phyloP scores from a whole-genome alignment of 2,329 filamentous ascomycete species.

The Penicillium hordei region DNA sequence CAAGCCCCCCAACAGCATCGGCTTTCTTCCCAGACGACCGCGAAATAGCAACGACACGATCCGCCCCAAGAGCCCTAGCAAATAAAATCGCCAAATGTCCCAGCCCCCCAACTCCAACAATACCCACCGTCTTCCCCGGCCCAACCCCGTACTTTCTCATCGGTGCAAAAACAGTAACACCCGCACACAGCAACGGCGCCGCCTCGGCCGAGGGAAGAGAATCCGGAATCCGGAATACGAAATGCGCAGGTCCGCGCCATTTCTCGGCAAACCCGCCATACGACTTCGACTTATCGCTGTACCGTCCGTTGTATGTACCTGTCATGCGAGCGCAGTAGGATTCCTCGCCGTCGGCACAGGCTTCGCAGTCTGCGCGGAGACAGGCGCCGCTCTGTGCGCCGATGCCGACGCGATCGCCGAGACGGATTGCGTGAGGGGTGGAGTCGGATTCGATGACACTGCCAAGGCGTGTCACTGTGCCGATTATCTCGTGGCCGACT shows the following conservation, averaged over 20 bases:
- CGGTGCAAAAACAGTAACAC: constrained; percentile 71
- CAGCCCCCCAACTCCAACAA: constrained; percentile 71
- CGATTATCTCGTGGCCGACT: constrained; percentile 67
- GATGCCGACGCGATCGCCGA: constrained; percentile 65
- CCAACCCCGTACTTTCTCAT: constrained; percentile 66
- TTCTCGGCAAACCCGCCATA: constrained; percentile 59
- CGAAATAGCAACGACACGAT: constrained; percentile 60
- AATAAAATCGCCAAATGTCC: constrained; percentile 73
- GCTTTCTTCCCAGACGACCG: constrained; percentile 50
- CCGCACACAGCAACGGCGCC: constrained; percentile 74
- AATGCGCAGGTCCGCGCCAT: constrained; percentile 57
- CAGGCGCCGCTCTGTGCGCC: constrained; percentile 62
- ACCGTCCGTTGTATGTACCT: constrained; percentile 41
- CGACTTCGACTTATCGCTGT: constrained; percentile 36
- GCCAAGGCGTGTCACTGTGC: constrained; percentile 57
- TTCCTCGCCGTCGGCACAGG: constrained; percentile 40
- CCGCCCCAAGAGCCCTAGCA: constrained; percentile 68
- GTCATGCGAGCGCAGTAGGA: constrained; percentile 42
- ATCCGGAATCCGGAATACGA: constrained; percentile 59
- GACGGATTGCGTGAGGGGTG: constrained; percentile 44
- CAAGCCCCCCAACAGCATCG: constrained; percentile 53
- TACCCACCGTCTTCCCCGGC: constrained; percentile 68
- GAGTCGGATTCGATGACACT: constrained; percentile 30
- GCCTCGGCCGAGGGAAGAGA: constrained; percentile 51
- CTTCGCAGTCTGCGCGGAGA: constrained; percentile 43